Evolutionary conservation across 345 rosid genomes (phyloP).

Genomic region (Rhodamnia rubescens): DNA sequence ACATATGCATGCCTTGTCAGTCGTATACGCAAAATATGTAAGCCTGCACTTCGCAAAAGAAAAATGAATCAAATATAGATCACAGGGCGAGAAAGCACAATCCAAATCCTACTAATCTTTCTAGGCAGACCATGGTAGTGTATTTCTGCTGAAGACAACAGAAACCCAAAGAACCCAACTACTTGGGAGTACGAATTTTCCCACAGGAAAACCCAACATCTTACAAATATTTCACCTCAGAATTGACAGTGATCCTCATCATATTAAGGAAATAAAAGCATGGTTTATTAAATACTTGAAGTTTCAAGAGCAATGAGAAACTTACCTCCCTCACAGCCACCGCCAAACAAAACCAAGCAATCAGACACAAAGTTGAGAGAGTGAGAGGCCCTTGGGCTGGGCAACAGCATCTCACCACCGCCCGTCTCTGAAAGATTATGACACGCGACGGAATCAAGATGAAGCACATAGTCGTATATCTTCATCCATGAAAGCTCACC

Average conservation of each 20-base stretch:
- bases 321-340: conserved; percentile 95
- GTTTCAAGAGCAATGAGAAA: neutral
- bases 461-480: conserved; percentile 44
- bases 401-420: conserved; percentile 22
- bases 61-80: neutral
- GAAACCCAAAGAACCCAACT: neutral
- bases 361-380: conserved; percentile 80
- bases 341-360: conserved; percentile 84
- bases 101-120: neutral
- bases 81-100: neutral
- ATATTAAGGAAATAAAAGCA: neutral
- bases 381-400: conserved; percentile 87
- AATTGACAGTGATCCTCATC: neutral
- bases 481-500: conserved; percentile 50
- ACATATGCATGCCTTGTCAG: neutral
- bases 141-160: neutral
- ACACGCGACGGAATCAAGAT: conserved; percentile 54
- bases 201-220: neutral
- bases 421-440: conserved; percentile 32
- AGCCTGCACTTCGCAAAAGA: neutral
- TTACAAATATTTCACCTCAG: neutral
- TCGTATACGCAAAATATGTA: neutral
- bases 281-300: neutral
- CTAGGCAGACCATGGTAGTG: neutral
- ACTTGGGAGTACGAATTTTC: neutral